Conservation (phyloP, 345 rosid species). For the Syzygium oleosum region DNA sequence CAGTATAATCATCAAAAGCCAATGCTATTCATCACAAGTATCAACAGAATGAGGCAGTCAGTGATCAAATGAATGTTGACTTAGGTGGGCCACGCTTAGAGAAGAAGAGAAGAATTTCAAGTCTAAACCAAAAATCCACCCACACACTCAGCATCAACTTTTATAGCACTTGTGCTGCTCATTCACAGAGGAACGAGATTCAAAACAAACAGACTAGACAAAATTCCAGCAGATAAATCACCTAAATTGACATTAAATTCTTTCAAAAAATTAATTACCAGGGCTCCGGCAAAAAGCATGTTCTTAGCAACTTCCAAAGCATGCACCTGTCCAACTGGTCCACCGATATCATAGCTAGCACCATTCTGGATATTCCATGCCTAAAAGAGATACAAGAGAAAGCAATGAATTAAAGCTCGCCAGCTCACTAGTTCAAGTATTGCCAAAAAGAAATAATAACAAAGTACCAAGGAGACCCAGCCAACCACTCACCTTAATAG, state of each 20-base stretch:
- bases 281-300: constrained; percentile 52
- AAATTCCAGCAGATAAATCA: not conserved
- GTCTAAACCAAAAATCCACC: not conserved
- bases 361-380: constrained; percentile 34
- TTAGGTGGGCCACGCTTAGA: not conserved
- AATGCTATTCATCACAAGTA: not conserved
- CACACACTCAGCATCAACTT: not conserved
- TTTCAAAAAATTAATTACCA: constrained; percentile 20
- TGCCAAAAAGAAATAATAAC: too few species aligned
- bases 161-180: not conserved
- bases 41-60: not conserved
- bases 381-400: too few species aligned
- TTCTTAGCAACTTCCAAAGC: constrained; percentile 25
- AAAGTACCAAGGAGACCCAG: too few species aligned
- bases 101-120: not conserved
- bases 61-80: not conserved
- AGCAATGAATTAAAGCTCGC: too few species aligned
- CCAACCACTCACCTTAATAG: too few species aligned
- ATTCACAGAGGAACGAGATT: not conserved
- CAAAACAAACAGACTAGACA: not conserved
- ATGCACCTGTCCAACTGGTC: constrained; percentile 38
- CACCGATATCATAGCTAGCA: constrained; percentile 21
- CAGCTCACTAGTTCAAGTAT: too few species aligned
- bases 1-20: not conserved
- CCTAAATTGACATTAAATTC: not conserved